Conservation (phyloP, 2,329 filamentous ascomycete genomes). For the Colletotrichum plurivorum region DNA sequence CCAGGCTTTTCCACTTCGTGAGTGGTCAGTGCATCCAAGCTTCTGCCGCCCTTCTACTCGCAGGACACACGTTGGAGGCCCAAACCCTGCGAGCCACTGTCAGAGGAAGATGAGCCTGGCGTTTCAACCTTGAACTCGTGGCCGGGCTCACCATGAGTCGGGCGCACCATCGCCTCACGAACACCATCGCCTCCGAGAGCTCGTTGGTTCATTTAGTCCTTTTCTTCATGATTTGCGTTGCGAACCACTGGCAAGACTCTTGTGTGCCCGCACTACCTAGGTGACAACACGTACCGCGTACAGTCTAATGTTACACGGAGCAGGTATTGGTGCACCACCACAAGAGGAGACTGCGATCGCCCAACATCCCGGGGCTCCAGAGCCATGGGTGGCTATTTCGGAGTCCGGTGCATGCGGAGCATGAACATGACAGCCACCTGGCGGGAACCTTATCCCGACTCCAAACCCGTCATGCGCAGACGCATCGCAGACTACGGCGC, state of each 20-base stretch:
- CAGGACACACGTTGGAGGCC: constrained; percentile 9
- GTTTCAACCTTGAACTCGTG: constrained; percentile 30
- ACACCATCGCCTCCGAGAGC: background rate
- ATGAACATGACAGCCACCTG: constrained; percentile 11
- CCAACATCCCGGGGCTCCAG: constrained; percentile 7
- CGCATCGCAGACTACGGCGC: constrained; percentile 10
- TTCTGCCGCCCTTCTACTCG: constrained; percentile 15
- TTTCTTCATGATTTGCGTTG: constrained; percentile 19
- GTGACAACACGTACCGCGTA: background rate
- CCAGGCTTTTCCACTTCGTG: constrained; percentile 6
- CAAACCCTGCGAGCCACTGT: constrained; percentile 37
- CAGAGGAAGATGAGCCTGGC: constrained; percentile 32
- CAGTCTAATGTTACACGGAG: background rate
- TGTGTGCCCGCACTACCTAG: background rate
- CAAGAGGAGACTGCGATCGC: constrained; percentile 7
- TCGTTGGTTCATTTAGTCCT: constrained; percentile 7
- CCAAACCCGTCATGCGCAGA: constrained; percentile 23
- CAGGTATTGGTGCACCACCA: constrained; percentile 18
- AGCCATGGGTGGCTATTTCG: constrained; percentile 26
- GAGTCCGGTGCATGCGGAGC: constrained; percentile 5
- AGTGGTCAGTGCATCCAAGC: constrained; percentile 29
- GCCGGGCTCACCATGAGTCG: constrained; percentile 23
- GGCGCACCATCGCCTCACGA: constrained; percentile 25
- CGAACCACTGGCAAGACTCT: constrained; percentile 8
- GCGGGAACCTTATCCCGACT: constrained; percentile 33